Percentiles rank a stretch among this genome's conserved stretches.
phyloP scores from a whole-genome alignment of 2,329 filamentous ascomycete genomes.

The Decorospora gaudefroyi region DNA sequence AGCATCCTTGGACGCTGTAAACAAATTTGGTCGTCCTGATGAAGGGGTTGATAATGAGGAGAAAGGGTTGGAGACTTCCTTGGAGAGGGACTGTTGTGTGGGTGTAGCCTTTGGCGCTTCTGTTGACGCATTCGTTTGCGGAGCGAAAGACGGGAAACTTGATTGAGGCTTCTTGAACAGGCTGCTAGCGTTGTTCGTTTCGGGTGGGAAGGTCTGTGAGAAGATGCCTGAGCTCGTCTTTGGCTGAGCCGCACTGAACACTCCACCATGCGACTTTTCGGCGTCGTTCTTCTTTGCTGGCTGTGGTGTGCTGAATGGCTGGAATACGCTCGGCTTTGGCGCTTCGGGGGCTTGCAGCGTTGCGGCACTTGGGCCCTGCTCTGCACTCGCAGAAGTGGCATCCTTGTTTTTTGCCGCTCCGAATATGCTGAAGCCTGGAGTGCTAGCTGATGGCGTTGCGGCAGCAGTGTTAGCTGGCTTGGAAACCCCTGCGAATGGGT shows the following conservation, averaged over 20 bases:
- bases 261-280: conserved; percentile 20
- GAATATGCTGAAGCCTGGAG: conserved; percentile 21
- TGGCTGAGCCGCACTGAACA: conserved; percentile 28
- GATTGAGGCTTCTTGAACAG: conserved; percentile 20
- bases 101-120: conserved; percentile 17
- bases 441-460: conserved; percentile 12
- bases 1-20: conserved; percentile 20
- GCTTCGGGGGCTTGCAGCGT: conserved; percentile 21
- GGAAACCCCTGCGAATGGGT: conserved; percentile 24
- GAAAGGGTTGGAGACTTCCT: conserved; percentile 25
- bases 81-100: conserved; percentile 4
- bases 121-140: conserved; percentile 9
- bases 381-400: conserved; percentile 5
- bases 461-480: conserved; percentile 18
- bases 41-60: conserved; percentile 20
- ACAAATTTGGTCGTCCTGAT: conserved; percentile 19
- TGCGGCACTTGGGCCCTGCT: conserved; percentile 6
- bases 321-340: conserved; percentile 24
- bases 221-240: conserved; percentile 29
- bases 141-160: conserved; percentile 13
- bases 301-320: conserved; percentile 32
- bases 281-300: conserved; percentile 22
- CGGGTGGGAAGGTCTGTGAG: conserved; percentile 22
- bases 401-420: conserved; percentile 22
- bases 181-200: conserved; percentile 15